Percentiles rank a stretch among this genome's conserved stretches.
Evolutionary conservation across 2,329 filamentous ascomycete genomes (phyloP).

Genomic region (Sclerotinia minor): DNA sequence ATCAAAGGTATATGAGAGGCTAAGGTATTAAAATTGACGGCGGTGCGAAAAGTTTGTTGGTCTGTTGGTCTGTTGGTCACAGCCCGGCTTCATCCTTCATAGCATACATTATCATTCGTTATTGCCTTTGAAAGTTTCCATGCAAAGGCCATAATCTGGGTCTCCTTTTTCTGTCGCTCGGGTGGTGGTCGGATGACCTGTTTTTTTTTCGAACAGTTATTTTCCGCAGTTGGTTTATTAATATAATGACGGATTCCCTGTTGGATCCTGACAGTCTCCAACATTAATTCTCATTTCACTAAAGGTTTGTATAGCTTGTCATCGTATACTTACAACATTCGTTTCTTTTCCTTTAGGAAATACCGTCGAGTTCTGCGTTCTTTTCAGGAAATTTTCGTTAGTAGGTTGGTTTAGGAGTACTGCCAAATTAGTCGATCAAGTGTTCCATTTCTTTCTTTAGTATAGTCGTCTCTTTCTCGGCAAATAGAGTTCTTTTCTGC

Average conservation of each 20-base stretch:
- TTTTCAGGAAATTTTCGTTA: neutral
- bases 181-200: constrained; percentile 1
- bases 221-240: constrained; percentile 6
- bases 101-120: constrained; percentile 5
- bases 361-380: neutral
- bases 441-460: neutral
- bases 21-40: neutral
- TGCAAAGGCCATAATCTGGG: neutral
- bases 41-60: neutral
- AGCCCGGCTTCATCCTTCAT: neutral
- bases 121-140: neutral
- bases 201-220: neutral
- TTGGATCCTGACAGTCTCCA: neutral
- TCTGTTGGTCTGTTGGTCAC: neutral
- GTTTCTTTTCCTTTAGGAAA: neutral
- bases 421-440: too few relatives aligned
- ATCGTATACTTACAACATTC: neutral
- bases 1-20: neutral
- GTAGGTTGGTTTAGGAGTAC: neutral
- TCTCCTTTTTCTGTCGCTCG: neutral
- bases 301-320: neutral
- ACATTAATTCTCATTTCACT: neutral
- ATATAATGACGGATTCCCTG: constrained; percentile 5
- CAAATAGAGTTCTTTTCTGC: neutral
- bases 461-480: neutral